A percentile compares a stretch with the other conserved stretches of the same genome.
phyloP scores from a whole-genome alignment of 768 basidiomycete species.

The Trametes sanguinea region DNA sequence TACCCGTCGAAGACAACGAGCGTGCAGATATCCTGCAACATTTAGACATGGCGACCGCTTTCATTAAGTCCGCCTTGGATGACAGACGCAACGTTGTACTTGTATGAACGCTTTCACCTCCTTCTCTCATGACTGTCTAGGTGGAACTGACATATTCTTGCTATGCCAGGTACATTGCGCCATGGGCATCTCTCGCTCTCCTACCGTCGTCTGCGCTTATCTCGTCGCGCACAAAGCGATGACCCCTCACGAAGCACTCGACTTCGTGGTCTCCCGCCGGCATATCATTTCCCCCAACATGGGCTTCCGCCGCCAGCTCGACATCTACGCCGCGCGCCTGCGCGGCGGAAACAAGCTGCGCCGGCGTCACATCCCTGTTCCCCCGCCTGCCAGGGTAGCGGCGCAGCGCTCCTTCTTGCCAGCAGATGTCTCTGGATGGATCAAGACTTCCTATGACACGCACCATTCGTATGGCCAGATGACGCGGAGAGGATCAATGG shows the following conservation, averaged over 20 bases:
- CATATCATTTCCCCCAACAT: constrained; percentile 65
- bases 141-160: too few species aligned
- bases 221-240: constrained; percentile 49
- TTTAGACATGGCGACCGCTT: constrained; percentile 51
- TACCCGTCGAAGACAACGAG: constrained; percentile 47
- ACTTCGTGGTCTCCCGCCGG: constrained; percentile 56
- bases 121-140: background rate
- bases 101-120: constrained; percentile 38
- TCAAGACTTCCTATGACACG: background rate
- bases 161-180: constrained; percentile 68
- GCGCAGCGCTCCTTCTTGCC: background rate
- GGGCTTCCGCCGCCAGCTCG: constrained; percentile 65
- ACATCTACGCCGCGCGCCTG: constrained; percentile 34
- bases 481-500: constrained; percentile 15
- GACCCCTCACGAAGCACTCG: constrained; percentile 54
- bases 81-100: constrained; percentile 48
- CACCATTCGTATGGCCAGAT: constrained; percentile 4
- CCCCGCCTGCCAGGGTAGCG: constrained; percentile 5
- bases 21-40: constrained; percentile 46
- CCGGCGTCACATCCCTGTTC: constrained; percentile 3
- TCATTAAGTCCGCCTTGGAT: constrained; percentile 52
- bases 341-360: constrained; percentile 12
- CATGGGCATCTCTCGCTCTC: constrained; percentile 73
- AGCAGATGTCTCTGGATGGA: background rate
- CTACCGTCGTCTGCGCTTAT: constrained; percentile 77